A percentile compares a stretch with the other conserved stretches of the same genome.
Conservation (phyloP, 192 early-diverging fungal genomes). For the Coemansia sp. region DNA sequence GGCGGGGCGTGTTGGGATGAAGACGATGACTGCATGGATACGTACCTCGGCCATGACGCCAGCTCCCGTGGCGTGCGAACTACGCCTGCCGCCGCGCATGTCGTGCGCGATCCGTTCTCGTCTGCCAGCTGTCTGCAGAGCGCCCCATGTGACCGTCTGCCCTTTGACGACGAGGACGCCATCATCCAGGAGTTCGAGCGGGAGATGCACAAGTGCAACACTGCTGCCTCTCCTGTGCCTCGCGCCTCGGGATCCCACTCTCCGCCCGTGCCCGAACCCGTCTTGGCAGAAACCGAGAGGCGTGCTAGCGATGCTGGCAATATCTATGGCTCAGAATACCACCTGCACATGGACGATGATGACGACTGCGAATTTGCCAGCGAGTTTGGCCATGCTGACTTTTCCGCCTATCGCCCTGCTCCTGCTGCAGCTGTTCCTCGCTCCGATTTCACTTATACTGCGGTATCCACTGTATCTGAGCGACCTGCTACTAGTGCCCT, state of each 20-base stretch:
- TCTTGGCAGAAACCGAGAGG: constrained; percentile 14
- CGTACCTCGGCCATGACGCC: not conserved
- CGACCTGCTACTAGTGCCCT: constrained; percentile 1
- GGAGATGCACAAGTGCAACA: constrained; percentile 46
- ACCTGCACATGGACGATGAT: constrained; percentile 24
- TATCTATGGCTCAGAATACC: constrained; percentile 33
- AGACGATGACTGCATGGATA: not conserved
- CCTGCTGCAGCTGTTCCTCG: not conserved
- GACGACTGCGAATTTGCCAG: constrained; percentile 19
- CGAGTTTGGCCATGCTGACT: constrained; percentile 16
- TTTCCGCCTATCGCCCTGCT: constrained; percentile 6
- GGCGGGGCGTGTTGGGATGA: not conserved
- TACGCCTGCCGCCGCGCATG: constrained; percentile 1
- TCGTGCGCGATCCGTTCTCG: constrained; percentile 47
- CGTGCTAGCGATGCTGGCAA: constrained; percentile 20
- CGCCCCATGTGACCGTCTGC: constrained; percentile 29
- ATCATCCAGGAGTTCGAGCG: constrained; percentile 56
- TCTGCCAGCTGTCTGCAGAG: constrained; percentile 4
- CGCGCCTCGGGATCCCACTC: not conserved
- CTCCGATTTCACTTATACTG: not conserved
- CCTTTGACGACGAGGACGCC: constrained; percentile 52
- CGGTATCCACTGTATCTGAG: not conserved
- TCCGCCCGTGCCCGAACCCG: not conserved
- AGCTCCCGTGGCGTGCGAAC: not conserved
- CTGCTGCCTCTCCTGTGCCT: not conserved